A percentile compares a stretch with the other conserved stretches of the same genome.
These are phyloP conservation scores for Teratosphaeria viscida DNA, from an alignment of 2,329 filamentous ascomycete species.

Conservation along the genomic window DNA sequence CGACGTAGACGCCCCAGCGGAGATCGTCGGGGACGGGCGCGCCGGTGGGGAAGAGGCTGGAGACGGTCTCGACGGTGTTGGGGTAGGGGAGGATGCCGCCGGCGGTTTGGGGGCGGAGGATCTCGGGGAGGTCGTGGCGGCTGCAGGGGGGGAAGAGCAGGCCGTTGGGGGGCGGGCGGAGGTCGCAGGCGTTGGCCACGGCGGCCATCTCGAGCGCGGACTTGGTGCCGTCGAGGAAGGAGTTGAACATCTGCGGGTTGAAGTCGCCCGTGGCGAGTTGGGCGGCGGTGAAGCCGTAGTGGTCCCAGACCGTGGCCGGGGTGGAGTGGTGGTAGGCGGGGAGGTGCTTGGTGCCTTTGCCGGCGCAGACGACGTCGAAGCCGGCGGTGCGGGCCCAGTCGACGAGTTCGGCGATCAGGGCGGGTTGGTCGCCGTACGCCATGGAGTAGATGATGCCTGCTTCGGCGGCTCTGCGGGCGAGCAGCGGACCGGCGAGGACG, in stretches of 20 bases:
- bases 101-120: slow-evolving; percentile 31
- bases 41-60: slow-evolving; percentile 34
- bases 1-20: slow-evolving; percentile 36
- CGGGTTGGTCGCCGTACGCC: slow-evolving; percentile 38
- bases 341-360: slow-evolving; percentile 38
- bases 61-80: slow-evolving; percentile 38
- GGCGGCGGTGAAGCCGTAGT: slow-evolving; percentile 38
- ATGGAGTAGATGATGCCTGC: slow-evolving; percentile 39
- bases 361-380: slow-evolving; percentile 36
- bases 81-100: slow-evolving; percentile 34
- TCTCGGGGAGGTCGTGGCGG: slow-evolving; percentile 32
- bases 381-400: slow-evolving; percentile 37
- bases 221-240: slow-evolving; percentile 40
- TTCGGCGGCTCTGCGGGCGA: slow-evolving; percentile 33
- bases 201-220: slow-evolving; percentile 39
- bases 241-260: slow-evolving; percentile 42
- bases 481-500: slow-evolving; percentile 33
- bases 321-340: slow-evolving; percentile 38
- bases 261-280: slow-evolving; percentile 34
- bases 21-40: slow-evolving; percentile 33
- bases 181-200: slow-evolving; percentile 36
- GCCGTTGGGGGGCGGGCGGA: slow-evolving; percentile 31
- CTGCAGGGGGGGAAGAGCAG: slow-evolving; percentile 37
- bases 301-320: slow-evolving; percentile 37
- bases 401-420: slow-evolving; percentile 34